Base-by-base conservation (phyloP, 768 basidiomycete genomes). In the Phlebiopsis flavidoalba region DNA sequence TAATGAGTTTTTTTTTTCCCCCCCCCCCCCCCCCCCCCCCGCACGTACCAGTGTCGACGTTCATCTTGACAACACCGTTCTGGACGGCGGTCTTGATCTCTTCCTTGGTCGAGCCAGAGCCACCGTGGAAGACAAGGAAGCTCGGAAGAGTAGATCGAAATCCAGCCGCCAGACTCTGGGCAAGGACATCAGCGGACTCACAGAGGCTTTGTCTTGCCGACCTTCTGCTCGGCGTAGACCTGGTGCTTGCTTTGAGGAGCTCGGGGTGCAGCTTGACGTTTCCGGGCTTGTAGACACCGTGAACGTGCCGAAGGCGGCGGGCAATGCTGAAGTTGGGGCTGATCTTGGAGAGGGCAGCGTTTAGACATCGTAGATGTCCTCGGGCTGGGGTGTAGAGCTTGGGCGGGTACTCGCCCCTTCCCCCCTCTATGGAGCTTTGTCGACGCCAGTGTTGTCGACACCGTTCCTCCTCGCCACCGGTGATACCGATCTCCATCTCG, bases 401-500 rank as follows among this genome's bases (percentile, higher is more conserved):
- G 50, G n/a, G n/a, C n/a, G n/a, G n/a, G n/a, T n/a, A n/a, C n/a
- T n/a, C n/a, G n/a, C n/a, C n/a, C n/a, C n/a, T n/a, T n/a, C n/a
- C n/a, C n/a, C n/a, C n/a, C n/a, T n/a, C n/a, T n/a, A n/a, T n/a
- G n/a, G 87, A 79, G 77, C n/a, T n/a, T 98, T 99, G 79, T 99
- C 97, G 63, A 94, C 94, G 46, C 80, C 86, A 50, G 93, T 89
- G 83, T 99, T 99, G 79, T 99, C 96, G 53, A 99, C 97, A 72
- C 97, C 96, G 71, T 98, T n/a, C 97, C 75, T 99, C 97, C 75
- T 99, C 97, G 69, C 97, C 97, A 70, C 97, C 97, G 54, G 97
- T 99, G 77, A 99, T 98, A 71, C 97, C 97, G 73, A 99, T 99
- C 78, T 99, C 97, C 97, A 99, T 99, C 84, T 99, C 97, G 74